These are phyloP conservation scores for Hygrophila difformis DNA, from an alignment of 257 asterid genomes.

Conservation along the genomic window DNA sequence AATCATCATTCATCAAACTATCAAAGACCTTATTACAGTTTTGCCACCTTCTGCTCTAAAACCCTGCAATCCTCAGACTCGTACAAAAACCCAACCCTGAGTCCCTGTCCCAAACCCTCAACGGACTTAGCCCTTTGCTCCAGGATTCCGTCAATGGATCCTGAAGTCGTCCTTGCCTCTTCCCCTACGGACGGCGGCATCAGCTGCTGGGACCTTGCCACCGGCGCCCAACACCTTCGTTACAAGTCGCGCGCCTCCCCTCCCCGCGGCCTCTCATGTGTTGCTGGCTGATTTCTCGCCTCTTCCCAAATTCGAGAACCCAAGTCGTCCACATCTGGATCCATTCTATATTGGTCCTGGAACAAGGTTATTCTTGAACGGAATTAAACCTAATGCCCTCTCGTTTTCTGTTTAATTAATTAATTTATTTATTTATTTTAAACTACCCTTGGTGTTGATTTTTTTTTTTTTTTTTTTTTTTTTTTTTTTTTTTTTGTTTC, in stretches of 20 bases:
- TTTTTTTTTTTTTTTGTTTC: too few species aligned
- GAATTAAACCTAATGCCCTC: not conserved
- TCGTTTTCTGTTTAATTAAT: too few species aligned
- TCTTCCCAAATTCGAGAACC: conserved; percentile 71
- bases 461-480: conserved; percentile 6
- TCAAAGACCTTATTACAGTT: too few species aligned
- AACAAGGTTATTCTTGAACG: conserved; percentile 42
- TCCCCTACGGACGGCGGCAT: conserved; percentile 83
- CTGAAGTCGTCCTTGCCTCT: conserved; percentile 67
- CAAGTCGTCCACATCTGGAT: conserved; percentile 55
- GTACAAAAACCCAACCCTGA: too few species aligned
- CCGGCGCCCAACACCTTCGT: conserved; percentile 67
- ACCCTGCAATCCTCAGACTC: too few species aligned
- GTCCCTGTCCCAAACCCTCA: too few species aligned
- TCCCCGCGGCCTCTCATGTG: conserved; percentile 58
- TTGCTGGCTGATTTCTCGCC: conserved; percentile 70
- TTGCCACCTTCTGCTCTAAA: too few species aligned
- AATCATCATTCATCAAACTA: too few species aligned
- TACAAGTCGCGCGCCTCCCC: conserved; percentile 66
- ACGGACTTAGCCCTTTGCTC: too few species aligned
- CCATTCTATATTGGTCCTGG: conserved; percentile 84
- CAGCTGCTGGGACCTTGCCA: conserved; percentile 81
- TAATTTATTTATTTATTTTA: too few species aligned
- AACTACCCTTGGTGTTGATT: too few species aligned
- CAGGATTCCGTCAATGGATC: conserved; percentile 20